Evolutionary conservation across 306 rosid genomes (phyloP).

Genomic region (Ammopiptanthus mongolicus): DNA sequence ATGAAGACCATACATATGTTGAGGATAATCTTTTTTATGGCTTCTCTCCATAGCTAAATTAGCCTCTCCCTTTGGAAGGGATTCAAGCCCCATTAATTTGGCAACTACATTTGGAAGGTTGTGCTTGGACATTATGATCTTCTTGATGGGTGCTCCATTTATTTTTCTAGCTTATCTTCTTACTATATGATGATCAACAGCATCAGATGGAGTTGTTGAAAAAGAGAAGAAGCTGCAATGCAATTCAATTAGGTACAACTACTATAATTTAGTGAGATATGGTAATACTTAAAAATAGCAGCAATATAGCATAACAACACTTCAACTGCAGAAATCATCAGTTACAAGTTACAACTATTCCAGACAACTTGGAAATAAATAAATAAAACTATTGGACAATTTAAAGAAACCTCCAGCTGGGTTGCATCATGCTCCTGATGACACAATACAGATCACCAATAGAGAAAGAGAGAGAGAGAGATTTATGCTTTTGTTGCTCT

Average conservation of each 20-base stretch:
- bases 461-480: constrained; percentile 3
- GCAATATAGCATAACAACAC: background rate
- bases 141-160: constrained; percentile 61
- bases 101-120: constrained; percentile 81
- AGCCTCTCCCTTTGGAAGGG: constrained; percentile 49
- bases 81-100: constrained; percentile 91
- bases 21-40: constrained; percentile 41
- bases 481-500: background rate
- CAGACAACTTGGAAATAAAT: constrained; percentile 24
- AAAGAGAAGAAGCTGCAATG: constrained; percentile 52
- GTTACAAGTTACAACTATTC: background rate
- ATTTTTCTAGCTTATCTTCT: constrained; percentile 46
- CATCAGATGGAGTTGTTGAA: constrained; percentile 60
- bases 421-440: background rate
- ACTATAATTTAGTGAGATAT: constrained; percentile 9
- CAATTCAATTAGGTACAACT: constrained; percentile 10
- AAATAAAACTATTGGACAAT: background rate
- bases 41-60: constrained; percentile 44
- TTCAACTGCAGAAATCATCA: constrained; percentile 10
- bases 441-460: background rate
- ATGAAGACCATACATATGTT: constrained; percentile 30
- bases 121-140: constrained; percentile 63
- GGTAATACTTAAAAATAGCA: background rate
- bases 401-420: constrained; percentile 23
- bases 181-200: constrained; percentile 43